phyloP scores from a whole-genome alignment of 2,329 filamentous ascomycete species.

The Alternaria gaisen region DNA sequence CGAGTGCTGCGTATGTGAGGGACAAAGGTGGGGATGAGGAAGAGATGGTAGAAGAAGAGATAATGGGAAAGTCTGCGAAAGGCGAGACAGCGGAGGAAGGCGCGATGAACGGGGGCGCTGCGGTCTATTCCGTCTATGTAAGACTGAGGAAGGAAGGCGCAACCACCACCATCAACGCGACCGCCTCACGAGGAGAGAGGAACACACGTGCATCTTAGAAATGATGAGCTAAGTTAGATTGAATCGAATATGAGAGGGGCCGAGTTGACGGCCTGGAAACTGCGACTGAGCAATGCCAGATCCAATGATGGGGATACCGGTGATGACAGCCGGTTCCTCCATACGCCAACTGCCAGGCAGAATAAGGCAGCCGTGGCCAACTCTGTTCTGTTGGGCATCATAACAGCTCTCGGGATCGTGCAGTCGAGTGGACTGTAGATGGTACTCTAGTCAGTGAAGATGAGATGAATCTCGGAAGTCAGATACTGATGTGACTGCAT shows the following conservation, averaged over 20 bases:
- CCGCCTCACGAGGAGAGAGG: not conserved
- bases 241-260: not conserved
- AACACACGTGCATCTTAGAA: not conserved
- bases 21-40: not conserved
- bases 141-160: slow-evolving; percentile 22
- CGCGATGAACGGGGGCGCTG: slow-evolving; percentile 22
- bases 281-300: not conserved
- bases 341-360: too few relatives aligned
- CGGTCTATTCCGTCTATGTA: slow-evolving; percentile 27
- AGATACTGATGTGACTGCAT: slow-evolving; percentile 12
- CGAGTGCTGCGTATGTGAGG: not conserved
- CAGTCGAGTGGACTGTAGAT: not conserved
- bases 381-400: not conserved
- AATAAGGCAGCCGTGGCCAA: not conserved
- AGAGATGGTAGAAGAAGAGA: not conserved
- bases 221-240: not conserved
- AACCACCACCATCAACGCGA: not conserved
- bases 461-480: too few relatives aligned
- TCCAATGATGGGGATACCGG: not conserved
- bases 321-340: not conserved
- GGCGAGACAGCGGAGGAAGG: slow-evolving; percentile 13
- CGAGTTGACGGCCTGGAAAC: not conserved
- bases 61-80: slow-evolving; percentile 1
- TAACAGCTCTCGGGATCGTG: not conserved
- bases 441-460: not conserved